Percentiles rank a stretch among this genome's conserved stretches.
Conservation (phyloP, 345 rosid genomes). For the Toxicodendron radicans region DNA sequence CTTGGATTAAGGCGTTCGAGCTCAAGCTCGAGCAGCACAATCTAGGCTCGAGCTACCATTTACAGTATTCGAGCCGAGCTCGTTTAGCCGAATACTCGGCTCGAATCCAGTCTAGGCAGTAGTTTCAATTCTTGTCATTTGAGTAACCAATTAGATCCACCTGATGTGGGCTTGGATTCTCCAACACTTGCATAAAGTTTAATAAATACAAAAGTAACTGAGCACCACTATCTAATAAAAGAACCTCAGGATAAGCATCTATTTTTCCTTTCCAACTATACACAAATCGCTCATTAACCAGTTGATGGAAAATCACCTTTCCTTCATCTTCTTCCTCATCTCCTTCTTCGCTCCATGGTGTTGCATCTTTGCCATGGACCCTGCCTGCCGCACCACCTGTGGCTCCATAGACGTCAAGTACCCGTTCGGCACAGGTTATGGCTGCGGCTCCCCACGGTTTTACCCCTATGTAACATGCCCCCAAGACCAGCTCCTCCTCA, state of each 20-base stretch:
- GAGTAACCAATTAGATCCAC: too few species aligned
- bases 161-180: too few species aligned
- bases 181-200: too few species aligned
- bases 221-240: not conserved
- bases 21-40: too few species aligned
- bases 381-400: constrained; percentile 34
- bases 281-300: too few species aligned
- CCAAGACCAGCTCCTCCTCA: constrained; percentile 31
- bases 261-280: not conserved
- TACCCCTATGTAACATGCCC: constrained; percentile 40
- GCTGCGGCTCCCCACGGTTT: constrained; percentile 53
- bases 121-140: too few species aligned
- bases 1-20: too few species aligned
- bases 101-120: too few species aligned
- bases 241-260: not conserved
- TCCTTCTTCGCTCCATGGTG: not conserved
- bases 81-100: too few species aligned
- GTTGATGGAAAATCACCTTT: not conserved
- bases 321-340: not conserved
- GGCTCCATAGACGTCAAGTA: constrained; percentile 46
- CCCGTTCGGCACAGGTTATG: constrained; percentile 50
- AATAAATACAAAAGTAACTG: too few species aligned
- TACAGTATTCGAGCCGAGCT: too few species aligned
- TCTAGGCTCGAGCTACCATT: too few species aligned
- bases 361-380: constrained; percentile 3